Conservation (phyloP, 1,139 yeast species). For the Candida anutae region DNA sequence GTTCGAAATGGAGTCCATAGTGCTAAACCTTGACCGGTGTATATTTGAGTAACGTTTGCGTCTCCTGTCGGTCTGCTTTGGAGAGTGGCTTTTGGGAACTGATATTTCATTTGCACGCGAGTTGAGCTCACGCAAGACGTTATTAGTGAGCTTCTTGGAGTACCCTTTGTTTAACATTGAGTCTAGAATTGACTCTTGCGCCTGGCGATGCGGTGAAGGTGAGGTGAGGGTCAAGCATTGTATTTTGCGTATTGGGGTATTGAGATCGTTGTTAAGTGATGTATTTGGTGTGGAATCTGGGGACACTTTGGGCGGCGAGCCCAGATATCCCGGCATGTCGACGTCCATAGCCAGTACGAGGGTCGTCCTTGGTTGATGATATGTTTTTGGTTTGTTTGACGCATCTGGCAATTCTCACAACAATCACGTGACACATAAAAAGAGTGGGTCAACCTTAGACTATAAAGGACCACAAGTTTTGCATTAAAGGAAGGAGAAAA, state of each 20-base stretch:
- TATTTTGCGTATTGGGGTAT: constrained; percentile 36
- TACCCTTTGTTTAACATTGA: constrained; percentile 34
- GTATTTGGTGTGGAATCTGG: constrained; percentile 1
- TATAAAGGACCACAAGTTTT: too few relatives aligned
- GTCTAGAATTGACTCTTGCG: too few relatives aligned
- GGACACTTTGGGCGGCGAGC: constrained; percentile 3
- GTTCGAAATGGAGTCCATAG: constrained; percentile 35
- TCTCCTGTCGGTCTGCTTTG: constrained; percentile 8
- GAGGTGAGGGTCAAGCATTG: constrained; percentile 26
- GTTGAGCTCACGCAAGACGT: constrained; percentile 35
- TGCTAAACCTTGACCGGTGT: constrained; percentile 26
- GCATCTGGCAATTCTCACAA: too few relatives aligned
- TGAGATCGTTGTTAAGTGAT: constrained; percentile 11
- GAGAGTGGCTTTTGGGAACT: constrained; percentile 5
- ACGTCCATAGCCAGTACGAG: too few relatives aligned
- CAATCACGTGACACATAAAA: too few relatives aligned
- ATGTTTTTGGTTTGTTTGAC: too few relatives aligned
- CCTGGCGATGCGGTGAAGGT: constrained; percentile 12
- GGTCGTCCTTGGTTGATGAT: too few relatives aligned
- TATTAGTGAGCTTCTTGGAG: constrained; percentile 32
- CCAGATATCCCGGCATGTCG: too few relatives aligned
- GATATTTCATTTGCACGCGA: constrained; percentile 24
- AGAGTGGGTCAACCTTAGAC: too few relatives aligned
- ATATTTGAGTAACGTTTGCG: constrained; percentile 26
- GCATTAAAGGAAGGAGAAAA: too few relatives aligned